These are phyloP conservation scores for Mrakia frigida DNA, from an alignment of 768 basidiomycete genomes.

Conservation along the genomic window DNA sequence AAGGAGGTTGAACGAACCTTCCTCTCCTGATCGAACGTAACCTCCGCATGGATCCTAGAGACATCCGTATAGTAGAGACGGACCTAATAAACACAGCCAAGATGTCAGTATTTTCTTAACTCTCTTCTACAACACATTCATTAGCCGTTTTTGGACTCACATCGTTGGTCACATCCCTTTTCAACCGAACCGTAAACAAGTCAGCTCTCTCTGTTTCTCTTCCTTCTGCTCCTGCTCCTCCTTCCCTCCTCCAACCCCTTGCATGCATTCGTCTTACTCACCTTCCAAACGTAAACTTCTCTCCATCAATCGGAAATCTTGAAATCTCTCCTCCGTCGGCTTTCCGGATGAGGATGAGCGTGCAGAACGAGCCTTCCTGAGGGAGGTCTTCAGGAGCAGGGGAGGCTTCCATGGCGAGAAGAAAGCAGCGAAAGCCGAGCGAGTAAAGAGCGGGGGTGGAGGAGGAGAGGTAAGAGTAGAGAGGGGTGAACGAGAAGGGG, in stretches of 20 bases:
- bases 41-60: slow-evolving; percentile 27
- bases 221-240: background rate
- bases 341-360: slow-evolving; percentile 27
- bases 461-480: background rate
- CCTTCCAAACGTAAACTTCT: slow-evolving; percentile 29
- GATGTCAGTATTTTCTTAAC: no score
- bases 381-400: slow-evolving; percentile 18
- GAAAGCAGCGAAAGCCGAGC: background rate
- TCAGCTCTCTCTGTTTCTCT: background rate
- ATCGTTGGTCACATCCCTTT: slow-evolving; percentile 26
- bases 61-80: slow-evolving; percentile 32
- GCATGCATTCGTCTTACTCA: no score
- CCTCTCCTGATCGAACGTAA: slow-evolving; percentile 19
- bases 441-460: background rate
- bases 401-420: background rate
- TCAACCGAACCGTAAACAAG: background rate
- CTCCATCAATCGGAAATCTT: slow-evolving; percentile 31
- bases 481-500: no score
- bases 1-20: slow-evolving; percentile 5
- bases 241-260: background rate
- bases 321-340: slow-evolving; percentile 29
- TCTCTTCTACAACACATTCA: no score
- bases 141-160: no score
- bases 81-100: slow-evolving; percentile 16
- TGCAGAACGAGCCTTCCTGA: slow-evolving; percentile 30